Evolutionary conservation across 345 rosid genomes (phyloP), one percentile per base, ranked within the genome.

Genomic region (Gossypium mustelinum): DNA sequence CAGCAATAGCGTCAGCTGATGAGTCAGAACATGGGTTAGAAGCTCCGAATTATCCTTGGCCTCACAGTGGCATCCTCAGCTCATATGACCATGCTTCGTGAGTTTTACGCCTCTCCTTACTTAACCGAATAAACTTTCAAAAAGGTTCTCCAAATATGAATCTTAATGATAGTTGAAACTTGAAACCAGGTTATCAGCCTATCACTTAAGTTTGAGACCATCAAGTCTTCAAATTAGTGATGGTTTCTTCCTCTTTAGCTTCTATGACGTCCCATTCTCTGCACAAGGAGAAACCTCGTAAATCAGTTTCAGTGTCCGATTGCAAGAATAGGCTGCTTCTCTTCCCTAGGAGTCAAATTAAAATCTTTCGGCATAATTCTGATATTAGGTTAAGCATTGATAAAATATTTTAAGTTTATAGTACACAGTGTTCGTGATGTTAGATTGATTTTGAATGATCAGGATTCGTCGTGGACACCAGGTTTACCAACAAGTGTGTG

Each of bases 401-500:
- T 1, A 4, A 3, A 34, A 59, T 58, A 44, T 16, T 79, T 7
- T 8, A 67, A 34, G 11, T 63, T 73, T 61, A 43, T 60, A 65
- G 17, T 13, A 4, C 4, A 29, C 20, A 69, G 41, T 69, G 43
- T 77, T 73, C 66, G 52, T 66, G n/a, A 39, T 34, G 76, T 73
- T 54, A 66, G 54, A 44, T 60, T 52, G 9, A 64, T 76, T 73
- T 87, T 81, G 73, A 27, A 66, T 79, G 84, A 12, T 68, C 89
- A 95, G 99, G 94, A 90, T 96, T 73, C 99, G 99, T 44, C 97
- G 99, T 74, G 99, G 99, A 74, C 98, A 96, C 83, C 97, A 96
- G 85, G 99, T 93, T 73, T 93, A 95, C 85, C 88, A 84, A 59
- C 92, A 96, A 89, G 99, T 96, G 4, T 96, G 99, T 86, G 98